These are phyloP conservation scores for Aegilops longissima DNA, from an alignment of 176 grass and related monocot species.

Conservation along the genomic window DNA sequence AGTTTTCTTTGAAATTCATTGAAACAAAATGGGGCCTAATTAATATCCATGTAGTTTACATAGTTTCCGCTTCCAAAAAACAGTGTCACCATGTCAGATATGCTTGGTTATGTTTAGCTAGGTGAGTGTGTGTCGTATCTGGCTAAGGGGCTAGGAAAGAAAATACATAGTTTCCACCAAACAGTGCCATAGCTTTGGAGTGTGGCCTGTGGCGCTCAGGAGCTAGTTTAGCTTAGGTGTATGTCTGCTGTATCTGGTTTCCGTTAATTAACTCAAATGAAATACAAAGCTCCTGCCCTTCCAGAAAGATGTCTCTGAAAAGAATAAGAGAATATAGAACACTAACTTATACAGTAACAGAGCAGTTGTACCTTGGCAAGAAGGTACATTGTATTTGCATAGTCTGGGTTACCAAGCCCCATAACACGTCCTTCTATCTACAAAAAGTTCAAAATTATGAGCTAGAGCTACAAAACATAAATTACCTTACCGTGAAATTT, in stretches of 20 bases:
- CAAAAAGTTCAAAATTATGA: constrained; percentile 23
- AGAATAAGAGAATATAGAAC: constrained; percentile 18
- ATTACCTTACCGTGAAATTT: neutral
- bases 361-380: constrained; percentile 71
- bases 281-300: neutral
- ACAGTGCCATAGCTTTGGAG: neutral
- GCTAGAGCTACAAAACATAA: constrained; percentile 2
- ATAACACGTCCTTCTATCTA: constrained; percentile 84
- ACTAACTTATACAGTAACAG: constrained; percentile 18
- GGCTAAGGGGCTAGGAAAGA: neutral
- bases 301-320: neutral
- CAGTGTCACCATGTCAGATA: too few species aligned
- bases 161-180: neutral
- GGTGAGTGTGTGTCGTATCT: neutral
- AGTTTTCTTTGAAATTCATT: too few species aligned
- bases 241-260: neutral
- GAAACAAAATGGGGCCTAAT: too few species aligned
- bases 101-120: neutral
- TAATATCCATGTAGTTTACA: too few species aligned
- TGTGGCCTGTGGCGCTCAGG: neutral
- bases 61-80: too few species aligned
- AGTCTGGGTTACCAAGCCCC: constrained; percentile 67
- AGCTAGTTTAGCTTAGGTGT: neutral
- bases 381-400: constrained; percentile 83
- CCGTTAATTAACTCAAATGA: neutral